phyloP scores from a whole-genome alignment of 345 rosid species.

The Linum lewisii region DNA sequence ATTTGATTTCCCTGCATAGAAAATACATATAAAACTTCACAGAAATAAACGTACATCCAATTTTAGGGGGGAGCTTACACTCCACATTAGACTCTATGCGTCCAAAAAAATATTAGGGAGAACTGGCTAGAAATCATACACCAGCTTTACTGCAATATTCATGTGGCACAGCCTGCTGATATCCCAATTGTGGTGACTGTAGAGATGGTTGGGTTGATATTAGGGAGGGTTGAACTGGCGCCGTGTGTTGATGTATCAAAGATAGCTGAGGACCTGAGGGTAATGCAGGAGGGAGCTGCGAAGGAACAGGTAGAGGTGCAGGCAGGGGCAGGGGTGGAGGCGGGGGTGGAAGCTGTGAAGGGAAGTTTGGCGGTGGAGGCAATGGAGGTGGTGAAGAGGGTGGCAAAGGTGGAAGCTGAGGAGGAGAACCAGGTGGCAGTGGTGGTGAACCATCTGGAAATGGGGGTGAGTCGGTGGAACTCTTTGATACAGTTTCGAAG shows the following conservation, averaged over 20 bases:
- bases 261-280: constrained; percentile 28
- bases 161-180: constrained; percentile 44
- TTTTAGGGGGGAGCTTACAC: too few species aligned
- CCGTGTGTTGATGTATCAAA: constrained; percentile 28
- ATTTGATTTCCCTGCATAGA: constrained; percentile 55
- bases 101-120: not conserved
- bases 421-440: constrained; percentile 71
- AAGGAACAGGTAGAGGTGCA: constrained; percentile 7
- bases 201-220: constrained; percentile 35
- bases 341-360: constrained; percentile 25
- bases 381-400: constrained; percentile 53
- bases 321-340: constrained; percentile 1
- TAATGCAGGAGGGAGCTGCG: constrained; percentile 5
- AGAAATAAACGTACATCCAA: constrained; percentile 6
- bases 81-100: too few species aligned
- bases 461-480: constrained; percentile 29
- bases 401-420: constrained; percentile 60
- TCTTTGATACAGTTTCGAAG: constrained; percentile 23
- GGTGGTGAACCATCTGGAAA: constrained; percentile 56
- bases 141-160: constrained; percentile 37
- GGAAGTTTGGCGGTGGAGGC: constrained; percentile 30
- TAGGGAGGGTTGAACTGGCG: constrained; percentile 36
- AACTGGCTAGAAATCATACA: constrained; percentile 29
- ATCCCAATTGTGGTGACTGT: constrained; percentile 45
- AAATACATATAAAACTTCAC: not conserved